phyloP scores from a whole-genome alignment of 129 eudicot species.

The Erigeron canadensis region DNA sequence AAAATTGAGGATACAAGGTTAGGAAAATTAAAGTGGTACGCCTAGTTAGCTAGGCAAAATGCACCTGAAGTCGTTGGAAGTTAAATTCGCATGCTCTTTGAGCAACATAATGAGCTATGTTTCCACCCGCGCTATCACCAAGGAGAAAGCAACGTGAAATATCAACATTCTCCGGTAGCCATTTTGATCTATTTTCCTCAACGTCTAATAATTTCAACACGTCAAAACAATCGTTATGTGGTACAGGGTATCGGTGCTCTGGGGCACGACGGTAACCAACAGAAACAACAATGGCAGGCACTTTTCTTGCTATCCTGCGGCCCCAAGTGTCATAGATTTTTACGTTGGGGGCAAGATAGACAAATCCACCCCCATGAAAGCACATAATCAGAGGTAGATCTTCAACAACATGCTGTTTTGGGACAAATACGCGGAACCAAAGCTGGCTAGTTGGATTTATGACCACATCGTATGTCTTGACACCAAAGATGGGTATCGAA shows the following conservation, averaged over 20 bases:
- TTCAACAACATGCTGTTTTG: neutral
- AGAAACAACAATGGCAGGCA: constrained; percentile 28
- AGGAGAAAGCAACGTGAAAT: constrained; percentile 36
- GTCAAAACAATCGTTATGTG: constrained; percentile 39
- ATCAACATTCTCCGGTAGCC: constrained; percentile 32
- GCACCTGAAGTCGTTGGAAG: constrained; percentile 31
- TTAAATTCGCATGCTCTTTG: constrained; percentile 28
- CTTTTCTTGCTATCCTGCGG: constrained; percentile 19
- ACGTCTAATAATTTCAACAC: constrained; percentile 34
- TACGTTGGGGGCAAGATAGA: constrained; percentile 14
- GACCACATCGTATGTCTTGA: constrained; percentile 26
- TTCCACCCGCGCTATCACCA: constrained; percentile 50
- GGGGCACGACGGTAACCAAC: constrained; percentile 36
- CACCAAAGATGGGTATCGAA: constrained; percentile 19
- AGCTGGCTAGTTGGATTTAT: constrained; percentile 28
- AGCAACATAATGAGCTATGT: constrained; percentile 39
- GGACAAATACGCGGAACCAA: constrained; percentile 32
- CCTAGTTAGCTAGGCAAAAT: neutral
- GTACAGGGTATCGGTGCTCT: constrained; percentile 34
- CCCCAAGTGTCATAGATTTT: constrained; percentile 26
- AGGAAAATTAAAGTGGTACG: neutral
- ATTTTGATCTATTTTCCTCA: constrained; percentile 6
- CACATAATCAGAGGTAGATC: constrained; percentile 32
- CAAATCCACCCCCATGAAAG: constrained; percentile 42
- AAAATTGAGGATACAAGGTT: too few relatives aligned